Base-by-base conservation (phyloP, 345 rosid genomes). In the Salix exigua region DNA sequence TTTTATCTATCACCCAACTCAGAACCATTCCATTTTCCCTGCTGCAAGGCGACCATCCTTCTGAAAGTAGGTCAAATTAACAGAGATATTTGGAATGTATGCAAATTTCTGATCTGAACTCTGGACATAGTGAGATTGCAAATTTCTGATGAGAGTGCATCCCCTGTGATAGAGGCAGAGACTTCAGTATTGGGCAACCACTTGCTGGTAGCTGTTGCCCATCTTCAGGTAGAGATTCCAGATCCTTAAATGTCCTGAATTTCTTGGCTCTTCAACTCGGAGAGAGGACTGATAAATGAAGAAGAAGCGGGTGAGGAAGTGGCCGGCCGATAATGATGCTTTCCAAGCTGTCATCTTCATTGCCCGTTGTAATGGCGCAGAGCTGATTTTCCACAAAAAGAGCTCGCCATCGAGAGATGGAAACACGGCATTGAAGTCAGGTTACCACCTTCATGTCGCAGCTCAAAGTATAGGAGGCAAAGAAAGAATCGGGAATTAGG, bases 341-440 rank as follows among this genome's bases (percentile, higher is more conserved):
- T 33, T 33, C 35, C 35, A 33, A 33, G 55, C 30, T 37, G n/a
- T 9, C 51, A 37, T 13, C 51, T 28, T 14, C 69, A 75, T 18
- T 12, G 40, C 42, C 4, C 35, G 53, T 14, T 58, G 26, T 17
- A 80, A 60, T 46, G 37, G 28, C 23, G 23, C 21, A 12, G 17
- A 9, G 16, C 53, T 58, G 31, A 2, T 5, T 0, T 10, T 2
- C 1, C 3, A 0, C 28, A 53, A 17, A 4, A 0, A 0, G 2
- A 75, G 13, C n/a, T 3, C 1, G 37, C 53, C 58, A 48, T 70
- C 75, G 9, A 71, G 38, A 30, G 64, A 28, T 42, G 73, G 83
- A 75, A 78, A 72, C 4, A 13, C 5, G 79, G 83, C 55, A 80
- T 28, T 6, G 38, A 71, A 8, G 40, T 66, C 26, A 80, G 38